Conservation (phyloP, 2,329 filamentous ascomycete genomes). For the Chrysoporthe austroafricana region DNA sequence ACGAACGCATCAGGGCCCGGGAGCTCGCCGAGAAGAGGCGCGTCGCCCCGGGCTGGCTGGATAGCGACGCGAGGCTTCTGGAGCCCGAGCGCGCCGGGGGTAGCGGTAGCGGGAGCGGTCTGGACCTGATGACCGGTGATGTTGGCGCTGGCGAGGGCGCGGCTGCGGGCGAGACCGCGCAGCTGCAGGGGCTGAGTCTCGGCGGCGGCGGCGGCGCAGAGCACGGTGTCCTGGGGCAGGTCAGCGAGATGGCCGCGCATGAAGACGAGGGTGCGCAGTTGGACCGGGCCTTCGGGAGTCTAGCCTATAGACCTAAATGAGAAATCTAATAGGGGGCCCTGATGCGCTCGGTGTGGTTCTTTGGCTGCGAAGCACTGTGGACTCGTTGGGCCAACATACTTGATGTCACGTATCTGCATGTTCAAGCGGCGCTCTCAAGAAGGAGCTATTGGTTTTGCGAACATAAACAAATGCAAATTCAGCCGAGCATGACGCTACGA, state of each 20-base stretch:
- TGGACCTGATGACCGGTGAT: constrained; percentile 40
- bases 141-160: background rate
- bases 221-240: constrained; percentile 29
- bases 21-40: constrained; percentile 80
- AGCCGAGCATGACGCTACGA: too few species aligned
- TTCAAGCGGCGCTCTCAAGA: too few species aligned
- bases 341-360: background rate
- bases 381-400: too few species aligned
- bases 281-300: constrained; percentile 60
- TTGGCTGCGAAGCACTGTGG: background rate
- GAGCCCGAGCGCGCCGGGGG: constrained; percentile 62
- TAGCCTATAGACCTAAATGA: constrained; percentile 39
- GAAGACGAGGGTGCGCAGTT: constrained; percentile 58
- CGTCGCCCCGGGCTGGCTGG: constrained; percentile 80
- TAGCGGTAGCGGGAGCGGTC: constrained; percentile 30
- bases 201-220: constrained; percentile 23
- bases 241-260: constrained; percentile 45
- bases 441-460: too few species aligned
- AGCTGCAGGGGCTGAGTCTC: constrained; percentile 57
- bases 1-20: constrained; percentile 65
- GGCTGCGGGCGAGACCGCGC: constrained; percentile 51
- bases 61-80: constrained; percentile 71
- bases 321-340: background rate
- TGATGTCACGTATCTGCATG: too few species aligned
- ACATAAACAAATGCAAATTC: too few species aligned